These are phyloP conservation scores for Vaucheria bursata DNA, from an alignment of 352 stramenopile species.

Conservation along the genomic window DNA sequence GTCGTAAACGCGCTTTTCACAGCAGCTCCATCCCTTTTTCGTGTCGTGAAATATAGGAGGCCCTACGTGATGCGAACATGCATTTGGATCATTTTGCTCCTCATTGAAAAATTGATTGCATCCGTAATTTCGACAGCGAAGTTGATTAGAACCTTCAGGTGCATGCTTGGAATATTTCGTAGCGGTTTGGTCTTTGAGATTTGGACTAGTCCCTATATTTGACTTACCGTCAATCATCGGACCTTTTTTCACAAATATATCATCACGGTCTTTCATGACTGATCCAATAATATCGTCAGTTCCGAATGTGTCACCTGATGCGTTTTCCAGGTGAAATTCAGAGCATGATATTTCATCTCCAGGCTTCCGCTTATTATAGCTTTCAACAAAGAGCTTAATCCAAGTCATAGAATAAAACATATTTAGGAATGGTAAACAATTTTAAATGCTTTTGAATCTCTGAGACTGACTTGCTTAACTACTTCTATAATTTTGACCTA, in stretches of 20 bases:
- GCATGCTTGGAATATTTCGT: not conserved
- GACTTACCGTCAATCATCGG: conserved; percentile 19
- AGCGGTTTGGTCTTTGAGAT: not conserved
- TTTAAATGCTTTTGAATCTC: not conserved
- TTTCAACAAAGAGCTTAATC: conserved; percentile 44
- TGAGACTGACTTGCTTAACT: not conserved
- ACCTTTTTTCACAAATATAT: conserved; percentile 33
- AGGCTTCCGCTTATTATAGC: conserved; percentile 46
- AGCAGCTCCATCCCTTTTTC: conserved; percentile 52
- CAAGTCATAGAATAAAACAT: conserved; percentile 6
- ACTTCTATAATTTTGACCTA: too few species aligned
- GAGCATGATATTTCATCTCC: conserved; percentile 17
- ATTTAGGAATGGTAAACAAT: not conserved
- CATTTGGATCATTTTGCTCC: conserved; percentile 44
- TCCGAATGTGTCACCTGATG: conserved; percentile 8
- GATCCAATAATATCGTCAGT: conserved; percentile 28
- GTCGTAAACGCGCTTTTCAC: conserved; percentile 68
- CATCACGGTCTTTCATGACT: conserved; percentile 34
- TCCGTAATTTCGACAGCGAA: conserved; percentile 52
- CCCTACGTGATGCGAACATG: conserved; percentile 46
- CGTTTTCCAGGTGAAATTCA: conserved; percentile 34
- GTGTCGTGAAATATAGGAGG: conserved; percentile 53
- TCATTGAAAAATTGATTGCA: conserved; percentile 51
- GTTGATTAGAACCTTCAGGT: not conserved
- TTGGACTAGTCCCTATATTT: not conserved